Percentiles rank a stretch among this genome's conserved stretches.
phyloP scores from a whole-genome alignment of 2,329 filamentous ascomycete genomes.

The Microsporum ferrugineum region DNA sequence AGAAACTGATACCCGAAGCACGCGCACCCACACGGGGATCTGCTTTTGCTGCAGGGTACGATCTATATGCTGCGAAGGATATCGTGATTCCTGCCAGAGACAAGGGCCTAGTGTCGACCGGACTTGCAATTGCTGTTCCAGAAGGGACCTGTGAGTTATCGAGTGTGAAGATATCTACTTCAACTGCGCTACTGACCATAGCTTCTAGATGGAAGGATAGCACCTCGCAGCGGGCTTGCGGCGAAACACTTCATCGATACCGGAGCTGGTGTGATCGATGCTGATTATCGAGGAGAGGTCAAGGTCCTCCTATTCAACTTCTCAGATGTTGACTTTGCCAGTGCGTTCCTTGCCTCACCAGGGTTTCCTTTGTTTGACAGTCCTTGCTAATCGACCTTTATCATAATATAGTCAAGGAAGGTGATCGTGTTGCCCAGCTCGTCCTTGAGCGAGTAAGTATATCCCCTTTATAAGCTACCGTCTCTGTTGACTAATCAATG shows the following conservation, averaged over 20 bases:
- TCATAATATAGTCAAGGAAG: slow-evolving; percentile 51
- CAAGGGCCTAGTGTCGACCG: slow-evolving; percentile 79
- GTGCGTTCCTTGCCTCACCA: slow-evolving; percentile 15
- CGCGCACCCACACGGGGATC: slow-evolving; percentile 78
- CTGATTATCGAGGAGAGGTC: slow-evolving; percentile 88
- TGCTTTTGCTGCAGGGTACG: slow-evolving; percentile 83
- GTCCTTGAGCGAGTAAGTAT: slow-evolving; percentile 64
- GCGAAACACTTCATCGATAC: slow-evolving; percentile 93
- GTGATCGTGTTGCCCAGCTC: slow-evolving; percentile 87
- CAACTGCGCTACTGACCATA: background rate
- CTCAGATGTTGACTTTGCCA: slow-evolving; percentile 62
- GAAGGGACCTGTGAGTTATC: slow-evolving; percentile 66
- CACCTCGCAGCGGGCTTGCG: slow-evolving; percentile 81
- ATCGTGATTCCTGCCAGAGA: slow-evolving; percentile 68
- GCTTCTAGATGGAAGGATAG: slow-evolving; percentile 66
- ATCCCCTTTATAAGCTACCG: background rate
- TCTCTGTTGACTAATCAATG: background rate
- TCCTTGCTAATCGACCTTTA: background rate
- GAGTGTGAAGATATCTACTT: slow-evolving; percentile 4
- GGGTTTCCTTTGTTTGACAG: background rate
- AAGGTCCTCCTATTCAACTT: slow-evolving; percentile 95
- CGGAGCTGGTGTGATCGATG: slow-evolving; percentile 92
- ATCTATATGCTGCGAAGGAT: slow-evolving; percentile 68
- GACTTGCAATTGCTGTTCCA: slow-evolving; percentile 81
- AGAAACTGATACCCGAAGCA: slow-evolving; percentile 74